These are phyloP conservation scores for Carnegiea gigantea DNA, from an alignment of 179 eudicot genomes.

Conservation along the genomic window DNA sequence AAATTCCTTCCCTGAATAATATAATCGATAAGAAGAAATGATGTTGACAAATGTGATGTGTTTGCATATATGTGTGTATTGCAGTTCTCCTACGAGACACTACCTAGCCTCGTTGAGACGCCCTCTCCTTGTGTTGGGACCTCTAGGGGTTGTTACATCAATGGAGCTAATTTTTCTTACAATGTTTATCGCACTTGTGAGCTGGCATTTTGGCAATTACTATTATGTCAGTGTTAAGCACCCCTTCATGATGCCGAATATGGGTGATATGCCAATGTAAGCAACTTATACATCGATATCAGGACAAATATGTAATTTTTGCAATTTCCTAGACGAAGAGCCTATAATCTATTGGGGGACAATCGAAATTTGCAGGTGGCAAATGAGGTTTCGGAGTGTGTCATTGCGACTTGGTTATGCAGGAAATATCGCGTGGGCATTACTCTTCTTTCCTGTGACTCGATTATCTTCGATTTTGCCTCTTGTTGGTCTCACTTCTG, in stretches of 20 bases:
- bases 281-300: neutral
- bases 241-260: slow-evolving; percentile 33
- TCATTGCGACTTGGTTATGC: slow-evolving; percentile 54
- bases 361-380: slow-evolving; percentile 49
- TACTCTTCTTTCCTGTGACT: slow-evolving; percentile 69
- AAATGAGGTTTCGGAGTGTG: slow-evolving; percentile 42
- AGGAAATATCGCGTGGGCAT: slow-evolving; percentile 57
- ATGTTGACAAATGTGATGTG: neutral
- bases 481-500: slow-evolving; percentile 65
- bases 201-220: slow-evolving; percentile 62
- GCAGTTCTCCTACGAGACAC: slow-evolving; percentile 13
- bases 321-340: neutral
- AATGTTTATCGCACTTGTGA: slow-evolving; percentile 59
- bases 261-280: neutral
- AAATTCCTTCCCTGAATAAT: neutral
- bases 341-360: neutral
- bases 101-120: slow-evolving; percentile 33
- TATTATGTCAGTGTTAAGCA: slow-evolving; percentile 44
- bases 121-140: slow-evolving; percentile 47
- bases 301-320: neutral
- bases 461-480: slow-evolving; percentile 62
- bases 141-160: slow-evolving; percentile 51
- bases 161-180: slow-evolving; percentile 50
- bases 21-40: neutral
- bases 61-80: neutral